Percentiles rank a stretch among this genome's conserved stretches.
These are phyloP conservation scores for Psilocybe mexicana DNA, from an alignment of 1,284 basidiomycete genomes.

Conservation along the genomic window DNA sequence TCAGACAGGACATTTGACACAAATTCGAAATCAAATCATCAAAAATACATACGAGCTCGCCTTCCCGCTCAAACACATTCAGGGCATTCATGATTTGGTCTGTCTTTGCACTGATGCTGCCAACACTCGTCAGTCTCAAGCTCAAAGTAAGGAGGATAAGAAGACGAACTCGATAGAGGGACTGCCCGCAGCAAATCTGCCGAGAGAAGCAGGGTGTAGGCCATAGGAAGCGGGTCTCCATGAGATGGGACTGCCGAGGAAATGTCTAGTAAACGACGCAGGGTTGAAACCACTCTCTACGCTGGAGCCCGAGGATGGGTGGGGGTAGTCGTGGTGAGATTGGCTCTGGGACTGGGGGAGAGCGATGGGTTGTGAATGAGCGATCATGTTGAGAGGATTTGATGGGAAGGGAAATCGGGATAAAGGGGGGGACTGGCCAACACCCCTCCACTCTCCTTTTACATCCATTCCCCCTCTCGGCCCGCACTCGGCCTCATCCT, in stretches of 20 bases:
- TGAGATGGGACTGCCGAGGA: slow-evolving; percentile 70
- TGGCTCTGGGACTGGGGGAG: slow-evolving; percentile 30
- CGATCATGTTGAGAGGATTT: slow-evolving; percentile 19
- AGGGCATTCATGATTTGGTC: slow-evolving; percentile 69
- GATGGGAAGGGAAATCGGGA: not conserved
- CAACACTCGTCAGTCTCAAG: not conserved
- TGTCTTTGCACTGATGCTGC: slow-evolving; percentile 57
- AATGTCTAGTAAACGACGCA: slow-evolving; percentile 62
- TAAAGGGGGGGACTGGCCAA: not conserved
- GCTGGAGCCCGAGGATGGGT: not conserved
- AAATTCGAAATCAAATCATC: not conserved
- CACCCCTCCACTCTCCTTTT: not conserved
- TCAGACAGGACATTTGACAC: slow-evolving; percentile 3
- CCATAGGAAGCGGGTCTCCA: slow-evolving; percentile 39
- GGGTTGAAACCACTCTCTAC: slow-evolving; percentile 53
- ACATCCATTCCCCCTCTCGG: not conserved
- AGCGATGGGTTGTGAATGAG: slow-evolving; percentile 59
- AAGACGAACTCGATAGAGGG: slow-evolving; percentile 58
- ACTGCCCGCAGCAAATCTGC: slow-evolving; percentile 55
- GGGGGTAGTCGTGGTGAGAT: not conserved
- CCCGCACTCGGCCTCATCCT: not conserved
- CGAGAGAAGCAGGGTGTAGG: not conserved
- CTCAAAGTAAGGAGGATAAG: not conserved
- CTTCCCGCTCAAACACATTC: slow-evolving; percentile 66
- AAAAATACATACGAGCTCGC: slow-evolving; percentile 58